phyloP scores from a whole-genome alignment of 805 yeast genomes.

The Komagataella kurtzmanii region DNA sequence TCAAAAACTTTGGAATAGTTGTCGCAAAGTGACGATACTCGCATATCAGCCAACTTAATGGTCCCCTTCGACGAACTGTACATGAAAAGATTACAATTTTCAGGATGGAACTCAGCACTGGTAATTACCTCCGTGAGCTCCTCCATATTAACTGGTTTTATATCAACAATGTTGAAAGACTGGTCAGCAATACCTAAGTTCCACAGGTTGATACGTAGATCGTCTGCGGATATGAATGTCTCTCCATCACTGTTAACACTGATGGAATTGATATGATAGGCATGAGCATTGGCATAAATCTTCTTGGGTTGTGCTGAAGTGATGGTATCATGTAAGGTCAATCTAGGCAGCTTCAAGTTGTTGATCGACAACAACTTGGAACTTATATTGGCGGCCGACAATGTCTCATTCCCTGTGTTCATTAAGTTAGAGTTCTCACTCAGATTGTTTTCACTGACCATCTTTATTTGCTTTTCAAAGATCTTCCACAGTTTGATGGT shows the following conservation, averaged over 20 bases:
- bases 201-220: conserved; percentile 91
- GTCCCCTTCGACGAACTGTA: conserved; percentile 93
- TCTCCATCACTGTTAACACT: conserved; percentile 93
- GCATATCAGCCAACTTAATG: conserved; percentile 91
- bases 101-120: conserved; percentile 91
- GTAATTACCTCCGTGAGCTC: conserved; percentile 97
- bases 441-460: conserved; percentile 85
- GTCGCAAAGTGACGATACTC: conserved; percentile 90
- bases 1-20: conserved; percentile 77
- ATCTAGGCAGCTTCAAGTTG: conserved; percentile 66
- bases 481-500: conserved; percentile 98
- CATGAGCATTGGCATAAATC: conserved; percentile 91
- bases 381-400: not conserved
- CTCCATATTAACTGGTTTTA: conserved; percentile 97
- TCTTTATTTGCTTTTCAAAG: conserved; percentile 79
- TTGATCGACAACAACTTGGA: conserved; percentile 18
- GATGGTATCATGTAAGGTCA: conserved; percentile 89
- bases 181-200: conserved; percentile 89
- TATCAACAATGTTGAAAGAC: conserved; percentile 92
- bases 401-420: conserved; percentile 4
- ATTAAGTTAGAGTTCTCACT: conserved; percentile 22
- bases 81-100: conserved; percentile 85
- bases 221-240: conserved; percentile 87
- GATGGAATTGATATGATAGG: conserved; percentile 94
- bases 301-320: conserved; percentile 90